Conservation (phyloP, 73 alveolate genomes). For the Paramecium sexaurelia region DNA sequence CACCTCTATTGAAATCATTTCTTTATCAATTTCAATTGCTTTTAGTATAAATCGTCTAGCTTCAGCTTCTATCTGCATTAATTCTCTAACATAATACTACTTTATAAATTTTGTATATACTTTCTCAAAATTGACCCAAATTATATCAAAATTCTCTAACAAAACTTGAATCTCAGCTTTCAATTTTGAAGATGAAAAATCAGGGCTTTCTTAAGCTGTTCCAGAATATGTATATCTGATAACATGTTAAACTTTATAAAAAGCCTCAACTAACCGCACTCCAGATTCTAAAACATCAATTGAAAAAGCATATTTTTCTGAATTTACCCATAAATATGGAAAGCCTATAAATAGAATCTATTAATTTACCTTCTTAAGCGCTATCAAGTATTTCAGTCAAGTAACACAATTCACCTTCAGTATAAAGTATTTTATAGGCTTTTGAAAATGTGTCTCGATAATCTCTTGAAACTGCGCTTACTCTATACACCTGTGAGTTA, state of each 20-base stretch:
- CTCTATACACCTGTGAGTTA: constrained; percentile 34
- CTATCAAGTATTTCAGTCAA: constrained; percentile 95
- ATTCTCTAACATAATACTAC: constrained; percentile 90
- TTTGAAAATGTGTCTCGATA: constrained; percentile 91
- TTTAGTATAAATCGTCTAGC: constrained; percentile 90
- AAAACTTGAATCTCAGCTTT: constrained; percentile 68
- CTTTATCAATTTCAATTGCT: constrained; percentile 94
- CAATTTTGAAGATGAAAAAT: constrained; percentile 63
- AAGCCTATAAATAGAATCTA: constrained; percentile 62
- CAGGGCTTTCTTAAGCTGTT: constrained; percentile 67
- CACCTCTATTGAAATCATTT: constrained; percentile 82
- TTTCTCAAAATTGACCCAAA: constrained; percentile 72
- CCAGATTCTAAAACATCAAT: constrained; percentile 95
- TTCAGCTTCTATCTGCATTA: constrained; percentile 93
- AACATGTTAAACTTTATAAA: constrained; percentile 79
- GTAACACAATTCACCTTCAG: constrained; percentile 89
- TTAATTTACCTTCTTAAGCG: constrained; percentile 88
- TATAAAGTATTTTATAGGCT: constrained; percentile 91
- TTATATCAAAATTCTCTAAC: constrained; percentile 65
- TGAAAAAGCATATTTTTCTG: constrained; percentile 93
- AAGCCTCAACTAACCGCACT: constrained; percentile 79
- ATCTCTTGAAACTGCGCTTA: constrained; percentile 77
- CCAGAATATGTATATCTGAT: constrained; percentile 76
- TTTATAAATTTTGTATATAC: constrained; percentile 84
- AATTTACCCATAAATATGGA: constrained; percentile 94